Evolutionary conservation across 2,329 filamentous ascomycete genomes (phyloP).

Genomic region (Helotiales sp.): DNA sequence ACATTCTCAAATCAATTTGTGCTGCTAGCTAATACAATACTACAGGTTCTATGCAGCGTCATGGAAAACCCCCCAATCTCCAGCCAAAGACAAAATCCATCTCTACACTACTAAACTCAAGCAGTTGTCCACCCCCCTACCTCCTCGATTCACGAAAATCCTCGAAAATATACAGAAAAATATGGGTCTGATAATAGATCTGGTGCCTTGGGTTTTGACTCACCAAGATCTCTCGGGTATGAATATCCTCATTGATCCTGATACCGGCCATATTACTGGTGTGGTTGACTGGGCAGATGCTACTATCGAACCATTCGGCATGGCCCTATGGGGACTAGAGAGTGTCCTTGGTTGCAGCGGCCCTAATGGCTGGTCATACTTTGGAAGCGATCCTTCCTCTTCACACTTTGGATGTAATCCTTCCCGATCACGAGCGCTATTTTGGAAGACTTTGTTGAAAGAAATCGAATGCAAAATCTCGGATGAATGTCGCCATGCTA

Average conservation of each 20-base stretch:
- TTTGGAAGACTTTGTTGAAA: too few relatives aligned
- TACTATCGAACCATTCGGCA: constrained; percentile 11
- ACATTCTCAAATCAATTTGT: constrained; percentile 6
- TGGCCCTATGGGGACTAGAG: constrained; percentile 10
- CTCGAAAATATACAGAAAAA: constrained; percentile 4
- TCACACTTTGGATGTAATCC: neutral
- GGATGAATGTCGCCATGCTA: too few relatives aligned
- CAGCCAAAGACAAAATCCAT: constrained; percentile 1
- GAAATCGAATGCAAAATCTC: too few relatives aligned
- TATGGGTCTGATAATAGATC: constrained; percentile 1
- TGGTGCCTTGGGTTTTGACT: constrained; percentile 7
- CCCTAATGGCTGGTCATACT: constrained; percentile 6
- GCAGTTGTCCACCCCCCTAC: constrained; percentile 3
- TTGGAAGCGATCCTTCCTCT: constrained; percentile 1
- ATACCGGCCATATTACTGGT: constrained; percentile 8
- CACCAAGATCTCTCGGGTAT: constrained; percentile 8
- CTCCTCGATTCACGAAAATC: constrained; percentile 2
- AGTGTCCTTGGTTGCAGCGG: constrained; percentile 7
- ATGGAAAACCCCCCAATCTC: constrained; percentile 2
- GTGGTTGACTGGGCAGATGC: constrained; percentile 14
- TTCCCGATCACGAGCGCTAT: too few relatives aligned
- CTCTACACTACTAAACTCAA: neutral
- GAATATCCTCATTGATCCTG: constrained; percentile 13
- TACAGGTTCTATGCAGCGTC: constrained; percentile 2
- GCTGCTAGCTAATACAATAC: neutral